Conservation (phyloP, 257 asterid species). For the Salvia miltiorrhiza region DNA sequence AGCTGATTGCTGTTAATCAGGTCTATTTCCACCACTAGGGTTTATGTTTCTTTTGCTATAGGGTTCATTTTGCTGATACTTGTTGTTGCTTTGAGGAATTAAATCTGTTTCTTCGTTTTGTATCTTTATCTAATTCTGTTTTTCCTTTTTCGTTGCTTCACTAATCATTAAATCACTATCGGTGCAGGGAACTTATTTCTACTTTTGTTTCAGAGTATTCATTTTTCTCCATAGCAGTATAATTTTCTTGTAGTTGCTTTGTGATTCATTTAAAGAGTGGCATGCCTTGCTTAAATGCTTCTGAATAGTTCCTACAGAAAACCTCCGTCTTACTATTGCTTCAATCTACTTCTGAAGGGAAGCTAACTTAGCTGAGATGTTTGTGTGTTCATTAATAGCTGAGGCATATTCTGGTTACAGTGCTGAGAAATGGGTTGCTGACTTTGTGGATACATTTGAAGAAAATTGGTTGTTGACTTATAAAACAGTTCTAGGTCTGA, state of each 20-base stretch:
- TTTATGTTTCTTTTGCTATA: background rate
- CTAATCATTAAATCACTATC: background rate
- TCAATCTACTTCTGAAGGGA: background rate
- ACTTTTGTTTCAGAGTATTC: background rate
- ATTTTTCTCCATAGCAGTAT: background rate
- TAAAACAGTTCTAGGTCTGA: background rate
- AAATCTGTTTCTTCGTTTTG: background rate
- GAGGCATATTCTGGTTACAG: background rate
- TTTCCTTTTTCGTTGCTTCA: background rate
- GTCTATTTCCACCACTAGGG: conserved; percentile 22
- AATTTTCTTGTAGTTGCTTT: background rate
- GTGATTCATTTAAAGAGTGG: conserved; percentile 6
- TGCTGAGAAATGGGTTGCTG: background rate
- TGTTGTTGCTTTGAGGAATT: background rate
- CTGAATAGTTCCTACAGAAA: background rate
- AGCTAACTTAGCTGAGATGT: background rate
- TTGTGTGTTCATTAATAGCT: background rate
- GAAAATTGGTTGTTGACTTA: conserved; percentile 7
- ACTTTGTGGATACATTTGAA: background rate
- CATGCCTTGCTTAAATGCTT: background rate
- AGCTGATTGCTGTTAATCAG: conserved; percentile 12
- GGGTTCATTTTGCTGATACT: background rate
- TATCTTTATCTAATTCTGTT: background rate
- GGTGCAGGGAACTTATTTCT: background rate
- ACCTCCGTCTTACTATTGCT: background rate